These are phyloP conservation scores for Blastomyces emzantsi DNA, from an alignment of 2,329 filamentous ascomycete species.

Conservation along the genomic window DNA sequence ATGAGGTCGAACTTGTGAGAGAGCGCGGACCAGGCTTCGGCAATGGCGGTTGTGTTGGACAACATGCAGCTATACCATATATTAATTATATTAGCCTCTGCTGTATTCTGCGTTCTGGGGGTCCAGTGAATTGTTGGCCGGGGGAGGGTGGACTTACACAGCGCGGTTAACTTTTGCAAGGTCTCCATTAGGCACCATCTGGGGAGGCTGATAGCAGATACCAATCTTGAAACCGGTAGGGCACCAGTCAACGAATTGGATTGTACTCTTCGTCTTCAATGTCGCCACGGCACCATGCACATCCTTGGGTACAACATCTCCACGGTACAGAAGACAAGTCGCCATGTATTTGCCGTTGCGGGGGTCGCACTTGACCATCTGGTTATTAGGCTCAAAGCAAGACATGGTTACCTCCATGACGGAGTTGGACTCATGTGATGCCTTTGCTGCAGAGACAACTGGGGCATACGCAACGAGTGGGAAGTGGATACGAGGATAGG, in stretches of 20 bases:
- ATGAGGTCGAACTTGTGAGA: slow-evolving; percentile 99
- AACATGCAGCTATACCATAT: slow-evolving; percentile 70
- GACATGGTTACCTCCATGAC: slow-evolving; percentile 79
- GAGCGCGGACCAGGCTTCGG: slow-evolving; percentile 94
- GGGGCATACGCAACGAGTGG: slow-evolving; percentile 94
- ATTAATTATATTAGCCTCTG: slow-evolving; percentile 26
- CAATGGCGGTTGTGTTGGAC: slow-evolving; percentile 86
- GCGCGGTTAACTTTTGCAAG: slow-evolving; percentile 96
- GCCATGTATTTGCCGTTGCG: slow-evolving; percentile 99
- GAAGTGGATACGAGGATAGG: slow-evolving; percentile 99
- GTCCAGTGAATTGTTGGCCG: no score
- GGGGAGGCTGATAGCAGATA: slow-evolving; percentile 98
- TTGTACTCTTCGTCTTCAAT: slow-evolving; percentile 98
- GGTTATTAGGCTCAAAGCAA: slow-evolving; percentile 99
- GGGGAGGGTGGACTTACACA: slow-evolving; percentile 59
- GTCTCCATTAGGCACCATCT: slow-evolving; percentile 93
- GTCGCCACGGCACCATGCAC: slow-evolving; percentile 85
- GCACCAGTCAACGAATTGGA: slow-evolving; percentile 99
- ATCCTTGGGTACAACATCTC: slow-evolving; percentile 95
- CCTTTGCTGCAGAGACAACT: slow-evolving; percentile 90
- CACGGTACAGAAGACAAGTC: slow-evolving; percentile 94
- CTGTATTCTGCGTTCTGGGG: slow-evolving; percentile 14
- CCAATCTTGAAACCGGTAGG: slow-evolving; percentile 99
- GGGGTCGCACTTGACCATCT: slow-evolving; percentile 99
- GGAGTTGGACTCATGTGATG: slow-evolving; percentile 94